Evolutionary conservation across 257 asterid genomes (phyloP), one percentile per base, ranked within the genome.

Genomic region (Solanum ossicruentum): DNA sequence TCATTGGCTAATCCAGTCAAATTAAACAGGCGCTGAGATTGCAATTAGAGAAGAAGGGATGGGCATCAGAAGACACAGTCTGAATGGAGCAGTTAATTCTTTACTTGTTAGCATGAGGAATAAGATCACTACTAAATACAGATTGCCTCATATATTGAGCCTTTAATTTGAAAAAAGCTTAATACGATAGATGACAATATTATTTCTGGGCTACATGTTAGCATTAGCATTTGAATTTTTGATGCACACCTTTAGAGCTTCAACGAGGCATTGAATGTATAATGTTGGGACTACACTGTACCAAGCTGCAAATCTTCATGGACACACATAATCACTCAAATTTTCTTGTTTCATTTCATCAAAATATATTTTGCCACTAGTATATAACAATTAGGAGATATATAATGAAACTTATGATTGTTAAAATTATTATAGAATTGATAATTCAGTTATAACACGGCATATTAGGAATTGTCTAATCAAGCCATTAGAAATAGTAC

Each of bases 21-120:
- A 17, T 12, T 82, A 82, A 86, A 63, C 92, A 95, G 98, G 98
- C 93, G 3, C 84, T 96, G 84, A 94, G 97, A 70, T 55, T 87
- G 83, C 93, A 94, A 41, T 43, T 93, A 86, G 98, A 96, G 93
- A 92, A 93, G 94, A 93, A 91, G 72, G 98, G 99, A 58, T 94
- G 98, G 98, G 91, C 93, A 70, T 94, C 98, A 60, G 97, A 95
- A 67, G 92, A 88, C 84, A 88, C 86, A 36, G 45, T 91, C 65
- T 93, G 91, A 93, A 26, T 20, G 23, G 23, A 47, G 4, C 18
- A 72, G 6, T 45, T 72, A n/a, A 32, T 72, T 43, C 80, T 2
- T 1, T 45, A 20, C 80, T 43, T 67, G 5, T 65, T 70, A 70
- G 57, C 39, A 12, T 20, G 18, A 72, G n/a, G 56, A 72, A 71